Percentiles rank a stretch among this genome's conserved stretches.
Evolutionary conservation across 108 stramenopile species (phyloP).

Genomic region (Epithemia pelagica): DNA sequence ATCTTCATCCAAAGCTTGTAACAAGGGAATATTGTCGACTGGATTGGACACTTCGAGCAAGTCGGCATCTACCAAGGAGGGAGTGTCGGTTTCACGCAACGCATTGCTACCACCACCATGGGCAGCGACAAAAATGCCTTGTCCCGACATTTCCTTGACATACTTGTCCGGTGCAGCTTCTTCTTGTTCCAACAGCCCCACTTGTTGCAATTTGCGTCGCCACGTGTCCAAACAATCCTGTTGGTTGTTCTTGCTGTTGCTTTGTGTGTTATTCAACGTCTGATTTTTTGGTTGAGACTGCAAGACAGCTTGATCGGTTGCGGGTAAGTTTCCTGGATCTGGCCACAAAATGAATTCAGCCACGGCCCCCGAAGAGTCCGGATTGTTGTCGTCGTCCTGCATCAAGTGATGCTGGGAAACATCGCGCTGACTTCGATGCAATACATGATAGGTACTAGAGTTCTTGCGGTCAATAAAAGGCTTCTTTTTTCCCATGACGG

Average conservation of each 20-base stretch:
- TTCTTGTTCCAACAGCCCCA: conserved; percentile 63
- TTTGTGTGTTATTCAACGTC: neutral
- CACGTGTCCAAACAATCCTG: conserved; percentile 20
- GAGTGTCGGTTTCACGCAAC: conserved; percentile 37
- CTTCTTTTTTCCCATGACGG: conserved; percentile 82
- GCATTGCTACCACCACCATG: conserved; percentile 13
- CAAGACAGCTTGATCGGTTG: conserved; percentile 39
- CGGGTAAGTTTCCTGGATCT: conserved; percentile 44
- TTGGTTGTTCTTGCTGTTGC: neutral
- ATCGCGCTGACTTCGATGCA: conserved; percentile 81
- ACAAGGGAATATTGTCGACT: conserved; percentile 79
- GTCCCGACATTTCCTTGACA: conserved; percentile 74
- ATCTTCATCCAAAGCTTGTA: conserved; percentile 90
- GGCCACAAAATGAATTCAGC: conserved; percentile 54
- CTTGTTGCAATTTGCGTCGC: conserved; percentile 21
- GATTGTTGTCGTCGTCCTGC: conserved; percentile 28
- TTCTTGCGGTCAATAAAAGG: conserved; percentile 89
- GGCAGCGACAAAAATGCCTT: conserved; percentile 30
- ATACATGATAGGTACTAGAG: conserved; percentile 66
- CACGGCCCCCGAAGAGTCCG: no score
- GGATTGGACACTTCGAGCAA: conserved; percentile 67
- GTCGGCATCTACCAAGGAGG: conserved; percentile 25
- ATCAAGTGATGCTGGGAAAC: conserved; percentile 45
- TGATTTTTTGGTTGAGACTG: neutral
- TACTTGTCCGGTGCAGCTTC: conserved; percentile 71